phyloP scores from a whole-genome alignment of 805 yeast species.

The Kuraishia molischiana region DNA sequence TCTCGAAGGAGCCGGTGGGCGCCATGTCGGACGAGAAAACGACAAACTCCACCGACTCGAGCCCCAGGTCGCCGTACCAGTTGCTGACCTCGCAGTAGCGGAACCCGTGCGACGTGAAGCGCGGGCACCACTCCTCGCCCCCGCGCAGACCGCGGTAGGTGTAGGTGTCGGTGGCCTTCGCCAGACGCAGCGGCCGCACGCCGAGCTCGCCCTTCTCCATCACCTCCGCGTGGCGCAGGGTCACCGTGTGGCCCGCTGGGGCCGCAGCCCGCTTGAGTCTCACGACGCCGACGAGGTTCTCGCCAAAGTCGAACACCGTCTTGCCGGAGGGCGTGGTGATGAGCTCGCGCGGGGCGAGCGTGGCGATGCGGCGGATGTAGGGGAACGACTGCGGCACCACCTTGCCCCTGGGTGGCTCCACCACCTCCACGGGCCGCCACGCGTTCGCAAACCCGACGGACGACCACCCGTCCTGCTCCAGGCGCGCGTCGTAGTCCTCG shows the following conservation, averaged over 20 bases:
- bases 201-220: constrained; percentile 16
- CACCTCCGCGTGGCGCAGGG: constrained; percentile 14
- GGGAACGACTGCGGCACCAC: constrained; percentile 8
- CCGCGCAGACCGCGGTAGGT: constrained; percentile 10
- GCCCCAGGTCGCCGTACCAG: constrained; percentile 9
- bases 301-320: constrained; percentile 15
- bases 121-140: constrained; percentile 12
- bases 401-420: neutral
- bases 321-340: constrained; percentile 11
- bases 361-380: constrained; percentile 7
- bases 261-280: constrained; percentile 8
- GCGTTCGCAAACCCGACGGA: neutral
- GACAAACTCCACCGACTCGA: constrained; percentile 8
- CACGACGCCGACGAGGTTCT: constrained; percentile 14
- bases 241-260: constrained; percentile 9
- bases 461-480: constrained; percentile 11
- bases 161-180: constrained; percentile 11
- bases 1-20: constrained; percentile 11
- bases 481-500: constrained; percentile 14
- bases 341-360: constrained; percentile 7
- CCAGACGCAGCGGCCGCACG: constrained; percentile 12
- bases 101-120: constrained; percentile 16
- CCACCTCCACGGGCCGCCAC: neutral
- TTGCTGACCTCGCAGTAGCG: constrained; percentile 13
- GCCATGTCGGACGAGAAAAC: constrained; percentile 11